phyloP scores from a whole-genome alignment of 345 rosid species.

The Alliaria petiolata region DNA sequence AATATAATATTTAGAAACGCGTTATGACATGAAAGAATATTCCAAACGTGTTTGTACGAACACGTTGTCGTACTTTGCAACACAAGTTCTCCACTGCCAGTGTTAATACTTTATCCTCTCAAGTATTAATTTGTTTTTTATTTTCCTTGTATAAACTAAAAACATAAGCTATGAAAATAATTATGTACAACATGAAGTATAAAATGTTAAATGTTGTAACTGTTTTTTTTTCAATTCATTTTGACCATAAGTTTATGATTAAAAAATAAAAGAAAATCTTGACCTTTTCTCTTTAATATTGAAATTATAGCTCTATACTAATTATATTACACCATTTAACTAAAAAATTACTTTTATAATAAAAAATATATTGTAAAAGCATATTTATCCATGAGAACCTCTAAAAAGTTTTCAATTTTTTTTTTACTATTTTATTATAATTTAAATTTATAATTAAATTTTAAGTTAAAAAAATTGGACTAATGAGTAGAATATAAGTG shows the following conservation, averaged over 20 bases:
- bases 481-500: no score
- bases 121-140: background rate
- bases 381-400: no score
- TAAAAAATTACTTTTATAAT: background rate
- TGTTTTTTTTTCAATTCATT: background rate
- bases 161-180: background rate
- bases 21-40: slow-evolving; percentile 25
- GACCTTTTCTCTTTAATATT: background rate
- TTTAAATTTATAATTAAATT: no score
- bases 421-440: no score
- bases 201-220: background rate
- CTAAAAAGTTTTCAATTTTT: no score
- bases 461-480: no score
- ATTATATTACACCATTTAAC: background rate
- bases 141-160: background rate
- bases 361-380: no score
- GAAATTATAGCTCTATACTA: background rate
- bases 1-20: slow-evolving; percentile 24
- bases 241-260: background rate
- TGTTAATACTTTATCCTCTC: background rate
- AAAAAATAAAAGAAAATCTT: background rate
- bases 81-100: slow-evolving; percentile 30
- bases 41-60: slow-evolving; percentile 29
- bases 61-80: slow-evolving; percentile 26
- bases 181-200: no score